phyloP scores from a whole-genome alignment of 495 filamentous ascomycete genomes.

The Aspergillus ostianus region DNA sequence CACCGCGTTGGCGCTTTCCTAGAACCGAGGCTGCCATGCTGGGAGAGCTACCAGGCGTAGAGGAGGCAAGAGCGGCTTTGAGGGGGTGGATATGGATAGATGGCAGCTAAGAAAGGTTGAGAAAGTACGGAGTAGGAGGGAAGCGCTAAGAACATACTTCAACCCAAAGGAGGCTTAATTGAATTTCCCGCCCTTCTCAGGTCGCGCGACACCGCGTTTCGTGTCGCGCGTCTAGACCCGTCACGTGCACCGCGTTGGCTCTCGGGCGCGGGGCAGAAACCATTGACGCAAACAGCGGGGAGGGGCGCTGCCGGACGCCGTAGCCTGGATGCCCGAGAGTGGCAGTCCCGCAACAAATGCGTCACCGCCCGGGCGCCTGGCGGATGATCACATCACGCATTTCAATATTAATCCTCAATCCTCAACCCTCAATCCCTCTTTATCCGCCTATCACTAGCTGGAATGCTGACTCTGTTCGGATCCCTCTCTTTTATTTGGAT shows the following conservation, averaged over 20 bases:
- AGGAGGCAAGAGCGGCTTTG: neutral
- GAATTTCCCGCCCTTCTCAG: too few relatives aligned
- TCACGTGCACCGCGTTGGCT: neutral
- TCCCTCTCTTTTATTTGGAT: neutral
- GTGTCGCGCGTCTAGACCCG: constrained; percentile 12
- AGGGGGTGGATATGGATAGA: neutral
- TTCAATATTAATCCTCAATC: neutral
- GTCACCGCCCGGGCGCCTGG: constrained; percentile 6
- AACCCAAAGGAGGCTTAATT: constrained; percentile 32
- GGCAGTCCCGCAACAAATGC: constrained; percentile 7
- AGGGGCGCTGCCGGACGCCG: neutral
- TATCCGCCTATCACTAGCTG: neutral
- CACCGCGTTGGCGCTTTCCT: constrained; percentile 70
- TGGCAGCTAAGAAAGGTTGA: neutral
- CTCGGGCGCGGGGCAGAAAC: neutral
- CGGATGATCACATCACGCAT: neutral
- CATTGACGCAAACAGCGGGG: neutral
- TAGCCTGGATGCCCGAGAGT: neutral
- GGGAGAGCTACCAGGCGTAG: neutral
- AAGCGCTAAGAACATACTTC: constrained; percentile 1
- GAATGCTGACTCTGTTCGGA: neutral
- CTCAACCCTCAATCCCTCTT: neutral
- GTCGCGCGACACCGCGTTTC: constrained; percentile 12
- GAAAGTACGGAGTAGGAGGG: neutral
- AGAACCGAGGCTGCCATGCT: constrained; percentile 64